Conservation (phyloP, 2,329 filamentous ascomycete genomes). For the Curvularia sp. region DNA sequence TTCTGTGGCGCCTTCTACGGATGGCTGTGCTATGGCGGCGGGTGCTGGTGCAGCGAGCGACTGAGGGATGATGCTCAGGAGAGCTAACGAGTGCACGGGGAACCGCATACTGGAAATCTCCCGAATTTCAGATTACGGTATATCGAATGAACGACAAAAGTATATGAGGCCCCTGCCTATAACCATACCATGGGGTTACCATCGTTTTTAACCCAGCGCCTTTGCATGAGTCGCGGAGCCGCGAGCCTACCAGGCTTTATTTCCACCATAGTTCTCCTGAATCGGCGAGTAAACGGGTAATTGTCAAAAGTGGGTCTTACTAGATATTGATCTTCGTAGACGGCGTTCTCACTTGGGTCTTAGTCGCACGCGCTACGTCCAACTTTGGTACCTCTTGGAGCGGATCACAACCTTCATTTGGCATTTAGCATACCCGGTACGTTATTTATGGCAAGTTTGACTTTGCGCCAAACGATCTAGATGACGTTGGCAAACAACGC, state of each 20-base stretch:
- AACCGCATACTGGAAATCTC: conserved; percentile 19
- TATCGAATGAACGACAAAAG: not conserved
- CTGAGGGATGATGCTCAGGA: conserved; percentile 20
- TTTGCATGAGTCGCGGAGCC: conserved; percentile 10
- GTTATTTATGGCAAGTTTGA: not conserved
- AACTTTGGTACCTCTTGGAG: not conserved
- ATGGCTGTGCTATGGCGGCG: conserved; percentile 1
- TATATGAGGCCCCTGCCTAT: conserved; percentile 1
- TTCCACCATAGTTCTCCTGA: not conserved
- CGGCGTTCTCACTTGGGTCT: not conserved
- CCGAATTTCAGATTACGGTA: not conserved
- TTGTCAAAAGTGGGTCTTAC: conserved; percentile 6
- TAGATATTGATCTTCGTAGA: conserved; percentile 7
- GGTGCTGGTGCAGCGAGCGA: conserved; percentile 17
- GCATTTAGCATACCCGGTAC: not conserved
- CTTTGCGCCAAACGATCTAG: not conserved
- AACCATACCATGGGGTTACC: not conserved
- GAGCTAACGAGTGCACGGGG: conserved; percentile 13
- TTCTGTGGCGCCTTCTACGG: not conserved
- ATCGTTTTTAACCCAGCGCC: conserved; percentile 3
- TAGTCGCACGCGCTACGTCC: not conserved
- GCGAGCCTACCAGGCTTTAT: not conserved
- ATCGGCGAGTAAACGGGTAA: conserved; percentile 2
- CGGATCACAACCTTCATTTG: not conserved
- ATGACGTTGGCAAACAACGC: not conserved